These are phyloP conservation scores for Starmerella davenportii DNA, from an alignment of 805 yeast species.

Conservation along the genomic window DNA sequence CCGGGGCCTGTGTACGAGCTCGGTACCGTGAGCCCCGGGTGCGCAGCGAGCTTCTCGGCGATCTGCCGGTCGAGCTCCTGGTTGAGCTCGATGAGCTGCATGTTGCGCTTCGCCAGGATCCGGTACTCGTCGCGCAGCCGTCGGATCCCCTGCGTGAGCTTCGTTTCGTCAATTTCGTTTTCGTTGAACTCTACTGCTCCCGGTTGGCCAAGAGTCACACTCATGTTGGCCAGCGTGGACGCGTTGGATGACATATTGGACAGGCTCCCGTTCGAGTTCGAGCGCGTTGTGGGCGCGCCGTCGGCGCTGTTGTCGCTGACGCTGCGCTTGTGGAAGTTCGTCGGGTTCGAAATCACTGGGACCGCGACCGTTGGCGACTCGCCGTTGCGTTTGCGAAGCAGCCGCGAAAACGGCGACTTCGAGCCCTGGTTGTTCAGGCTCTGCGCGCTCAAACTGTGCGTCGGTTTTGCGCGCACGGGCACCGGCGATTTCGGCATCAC, in stretches of 20 bases:
- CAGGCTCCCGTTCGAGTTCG: not conserved
- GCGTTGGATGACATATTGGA: not conserved
- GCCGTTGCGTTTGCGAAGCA: not conserved
- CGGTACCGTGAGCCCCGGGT: slow-evolving; percentile 1
- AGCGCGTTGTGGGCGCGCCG: not conserved
- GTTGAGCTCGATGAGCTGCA: slow-evolving; percentile 25
- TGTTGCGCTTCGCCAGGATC: slow-evolving; percentile 20
- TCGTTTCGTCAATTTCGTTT: not conserved
- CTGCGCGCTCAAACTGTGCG: not conserved
- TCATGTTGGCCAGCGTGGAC: not conserved
- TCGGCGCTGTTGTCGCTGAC: slow-evolving; percentile 10
- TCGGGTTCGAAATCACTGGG: not conserved
- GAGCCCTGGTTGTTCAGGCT: not conserved
- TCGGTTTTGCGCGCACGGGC: not conserved
- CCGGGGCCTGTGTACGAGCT: no score
- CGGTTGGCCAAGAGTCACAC: not conserved
- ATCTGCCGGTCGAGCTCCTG: slow-evolving; percentile 23
- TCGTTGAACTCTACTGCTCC: not conserved
- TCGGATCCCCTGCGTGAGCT: slow-evolving; percentile 15
- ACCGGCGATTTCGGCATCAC: not conserved
- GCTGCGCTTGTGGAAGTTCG: slow-evolving; percentile 14
- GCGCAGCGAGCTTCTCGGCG: slow-evolving; percentile 20
- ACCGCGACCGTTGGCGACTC: not conserved
- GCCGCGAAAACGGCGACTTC: not conserved
- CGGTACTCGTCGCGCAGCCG: slow-evolving; percentile 21